Evolutionary conservation across 1,139 yeast genomes (phyloP), one percentile per base, ranked within the genome.

Genomic region (Keqinozyma sinolaborantium): DNA sequence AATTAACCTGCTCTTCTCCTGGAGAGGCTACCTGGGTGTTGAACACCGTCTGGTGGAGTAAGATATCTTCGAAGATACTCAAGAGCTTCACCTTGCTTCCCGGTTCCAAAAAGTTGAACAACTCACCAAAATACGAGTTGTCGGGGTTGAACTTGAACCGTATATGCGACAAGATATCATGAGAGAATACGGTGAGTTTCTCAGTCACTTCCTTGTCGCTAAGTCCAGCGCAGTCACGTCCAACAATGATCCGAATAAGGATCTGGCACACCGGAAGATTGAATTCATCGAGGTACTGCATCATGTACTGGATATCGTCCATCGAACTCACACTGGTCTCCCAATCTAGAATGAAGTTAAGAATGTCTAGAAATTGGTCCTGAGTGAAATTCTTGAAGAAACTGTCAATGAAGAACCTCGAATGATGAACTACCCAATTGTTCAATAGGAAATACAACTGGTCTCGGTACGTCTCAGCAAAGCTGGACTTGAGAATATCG

Each of bases 191-290:
- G 25, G 45, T 45, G 31, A 57, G 36, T 19, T 38, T 38, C 5
- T 24, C 21, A 4, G 28, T 29, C n/a, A 41, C 31, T 9, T 47
- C 51, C 3, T 34, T 39, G 4, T 30, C 35, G 11, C 38, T 25
- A 10, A 39, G 14, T 7, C 34, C 31, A n/a, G 27, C 32, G 14
- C 48, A 38, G n/a, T 56, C 59, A 16, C 42, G 41, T 6, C 34
- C 30, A 2, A 51, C 33, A 0, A 60, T 38, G 1, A 52, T 38
- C 25, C 56, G 44, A 3, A 65, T 36, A 7, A 77, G 48, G 14
- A 77, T 50, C 45, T 80, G 86, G 31, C 67, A 62, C 2, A 77
- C 45, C 0, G 78, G 71, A 19, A 80, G 46, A 44, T 75, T 79
- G 50, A 77, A 77, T 32, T 73, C 78, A 39, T 72, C 66, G n/a